A percentile compares a stretch with the other conserved stretches of the same genome.
phyloP scores from a whole-genome alignment of 768 basidiomycete species.

The Porpolomopsis calyptriformis region DNA sequence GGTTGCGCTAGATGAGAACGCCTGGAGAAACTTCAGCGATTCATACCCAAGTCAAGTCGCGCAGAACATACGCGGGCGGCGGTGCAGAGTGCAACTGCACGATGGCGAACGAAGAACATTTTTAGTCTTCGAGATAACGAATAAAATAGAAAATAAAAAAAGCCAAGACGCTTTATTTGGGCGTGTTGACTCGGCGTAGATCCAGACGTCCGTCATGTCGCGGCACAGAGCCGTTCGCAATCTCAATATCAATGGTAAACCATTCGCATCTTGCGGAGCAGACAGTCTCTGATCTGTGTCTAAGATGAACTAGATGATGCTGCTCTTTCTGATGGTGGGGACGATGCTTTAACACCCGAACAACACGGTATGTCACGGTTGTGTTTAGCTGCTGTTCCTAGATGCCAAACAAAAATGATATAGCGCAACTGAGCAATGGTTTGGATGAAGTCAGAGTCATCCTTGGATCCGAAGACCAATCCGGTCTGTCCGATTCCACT shows the following conservation, averaged over 20 bases:
- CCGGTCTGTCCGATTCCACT: slow-evolving; percentile 60
- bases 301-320: slow-evolving; percentile 85
- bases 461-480: slow-evolving; percentile 53
- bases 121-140: no score
- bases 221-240: slow-evolving; percentile 85
- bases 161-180: slow-evolving; percentile 13
- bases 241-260: slow-evolving; percentile 63
- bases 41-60: not conserved
- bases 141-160: no score
- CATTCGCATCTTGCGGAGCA: not conserved
- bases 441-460: slow-evolving; percentile 57
- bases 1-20: slow-evolving; percentile 51
- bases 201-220: slow-evolving; percentile 47
- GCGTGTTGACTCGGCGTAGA: slow-evolving; percentile 8
- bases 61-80: slow-evolving; percentile 37
- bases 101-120: slow-evolving; percentile 49
- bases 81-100: slow-evolving; percentile 28
- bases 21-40: slow-evolving; percentile 25
- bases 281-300: slow-evolving; percentile 4
- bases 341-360: slow-evolving; percentile 71
- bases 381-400: not conserved
- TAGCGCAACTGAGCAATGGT: slow-evolving; percentile 60
- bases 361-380: slow-evolving; percentile 49
- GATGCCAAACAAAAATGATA: slow-evolving; percentile 9
- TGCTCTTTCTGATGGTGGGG: slow-evolving; percentile 65